These are phyloP conservation scores for Solanum etuberosum DNA, from an alignment of 257 asterid genomes.

Conservation along the genomic window DNA sequence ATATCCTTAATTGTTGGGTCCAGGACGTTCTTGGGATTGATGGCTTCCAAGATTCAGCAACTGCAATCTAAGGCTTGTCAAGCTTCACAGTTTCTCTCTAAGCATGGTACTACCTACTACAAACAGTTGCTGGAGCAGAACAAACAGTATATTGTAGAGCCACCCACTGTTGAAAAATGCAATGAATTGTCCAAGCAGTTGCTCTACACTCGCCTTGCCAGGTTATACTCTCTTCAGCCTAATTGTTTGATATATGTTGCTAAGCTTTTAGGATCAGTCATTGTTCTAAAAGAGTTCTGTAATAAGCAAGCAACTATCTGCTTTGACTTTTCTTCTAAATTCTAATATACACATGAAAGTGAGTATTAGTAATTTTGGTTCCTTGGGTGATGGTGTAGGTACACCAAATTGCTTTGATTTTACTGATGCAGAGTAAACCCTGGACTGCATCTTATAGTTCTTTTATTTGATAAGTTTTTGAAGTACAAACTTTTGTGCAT, in stretches of 20 bases:
- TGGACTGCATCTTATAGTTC: background rate
- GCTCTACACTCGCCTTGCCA: conserved; percentile 43
- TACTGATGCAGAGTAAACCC: background rate
- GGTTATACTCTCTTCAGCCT: conserved; percentile 12
- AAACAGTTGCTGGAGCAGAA: conserved; percentile 31
- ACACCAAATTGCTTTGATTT: background rate
- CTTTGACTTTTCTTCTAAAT: background rate
- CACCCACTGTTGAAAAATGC: conserved; percentile 36
- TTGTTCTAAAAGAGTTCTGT: background rate
- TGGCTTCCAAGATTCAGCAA: conserved; percentile 33
- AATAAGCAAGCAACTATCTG: background rate
- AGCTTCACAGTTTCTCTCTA: conserved; percentile 22
- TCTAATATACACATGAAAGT: background rate
- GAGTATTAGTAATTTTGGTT: background rate
- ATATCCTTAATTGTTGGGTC: background rate
- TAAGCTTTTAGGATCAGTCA: background rate
- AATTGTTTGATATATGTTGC: background rate
- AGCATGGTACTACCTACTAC: conserved; percentile 23
- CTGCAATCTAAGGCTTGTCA: conserved; percentile 28
- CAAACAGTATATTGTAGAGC: conserved; percentile 34
- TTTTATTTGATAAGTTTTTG: background rate
- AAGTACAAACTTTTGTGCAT: background rate
- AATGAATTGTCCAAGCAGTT: conserved; percentile 34
- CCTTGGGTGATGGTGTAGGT: background rate
- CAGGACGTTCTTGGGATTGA: background rate